phyloP scores from a whole-genome alignment of 164 flowering plant genomes.

The Dillenia turbinata region DNA sequence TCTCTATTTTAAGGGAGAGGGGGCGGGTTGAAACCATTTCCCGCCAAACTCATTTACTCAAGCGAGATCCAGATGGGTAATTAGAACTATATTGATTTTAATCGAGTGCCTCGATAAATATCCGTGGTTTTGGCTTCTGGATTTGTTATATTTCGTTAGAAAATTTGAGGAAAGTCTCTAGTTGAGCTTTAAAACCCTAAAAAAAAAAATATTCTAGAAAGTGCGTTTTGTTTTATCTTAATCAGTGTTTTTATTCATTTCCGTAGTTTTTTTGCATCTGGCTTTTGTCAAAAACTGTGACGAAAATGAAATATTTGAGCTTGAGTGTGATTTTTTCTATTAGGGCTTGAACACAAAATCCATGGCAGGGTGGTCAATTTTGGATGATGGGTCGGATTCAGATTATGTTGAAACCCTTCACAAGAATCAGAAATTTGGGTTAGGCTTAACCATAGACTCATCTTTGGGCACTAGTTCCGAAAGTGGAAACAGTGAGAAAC shows the following conservation, averaged over 20 bases:
- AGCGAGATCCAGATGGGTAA: no score
- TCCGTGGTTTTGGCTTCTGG: neutral
- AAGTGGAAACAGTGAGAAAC: conserved; percentile 4
- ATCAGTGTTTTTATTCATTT: no score
- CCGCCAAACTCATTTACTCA: no score
- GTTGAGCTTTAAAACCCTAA: no score
- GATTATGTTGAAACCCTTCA: conserved; percentile 22
- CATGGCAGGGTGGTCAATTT: conserved; percentile 37
- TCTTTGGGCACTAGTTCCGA: conserved; percentile 1
- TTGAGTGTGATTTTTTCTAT: neutral
- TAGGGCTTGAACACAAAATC: conserved; percentile 26
- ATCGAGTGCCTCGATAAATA: neutral
- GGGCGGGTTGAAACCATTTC: no score
- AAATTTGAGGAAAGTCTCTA: no score
- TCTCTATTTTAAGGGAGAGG: neutral
- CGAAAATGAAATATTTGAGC: neutral
- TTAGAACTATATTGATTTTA: no score
- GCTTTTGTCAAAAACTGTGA: neutral
- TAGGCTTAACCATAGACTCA: conserved; percentile 15
- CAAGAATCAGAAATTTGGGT: conserved; percentile 13
- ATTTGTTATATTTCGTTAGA: neutral
- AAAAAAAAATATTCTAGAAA: no score
- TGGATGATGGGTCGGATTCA: conserved; percentile 25
- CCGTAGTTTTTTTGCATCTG: no score
- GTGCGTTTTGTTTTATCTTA: no score